Percentiles rank a stretch among this genome's conserved stretches.
Evolutionary conservation across 495 filamentous ascomycete species (phyloP).

Genomic region (Pseudoneurospora amorphoporcata): DNA sequence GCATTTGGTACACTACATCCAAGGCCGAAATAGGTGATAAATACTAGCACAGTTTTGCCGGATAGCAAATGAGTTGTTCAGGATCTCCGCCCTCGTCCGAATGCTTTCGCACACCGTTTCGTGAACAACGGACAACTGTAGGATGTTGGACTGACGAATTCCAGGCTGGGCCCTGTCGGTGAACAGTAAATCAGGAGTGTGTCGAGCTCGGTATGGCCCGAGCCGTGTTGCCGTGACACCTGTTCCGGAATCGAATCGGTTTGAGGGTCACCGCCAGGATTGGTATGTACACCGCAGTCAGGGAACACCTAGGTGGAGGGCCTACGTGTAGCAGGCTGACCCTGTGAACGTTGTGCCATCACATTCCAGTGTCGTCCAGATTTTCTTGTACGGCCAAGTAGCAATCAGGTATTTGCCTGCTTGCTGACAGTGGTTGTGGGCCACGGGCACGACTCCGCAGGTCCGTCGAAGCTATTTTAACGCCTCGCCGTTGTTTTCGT

Average conservation of each 20-base stretch:
- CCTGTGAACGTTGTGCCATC: slow-evolving; percentile 1
- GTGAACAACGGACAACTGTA: not conserved
- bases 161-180: not conserved
- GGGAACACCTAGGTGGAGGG: not conserved
- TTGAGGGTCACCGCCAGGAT: not conserved
- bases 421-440: not conserved
- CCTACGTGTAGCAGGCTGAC: not conserved
- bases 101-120: not conserved
- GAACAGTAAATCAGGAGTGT: not conserved
- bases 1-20: not conserved
- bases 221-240: not conserved
- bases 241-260: not conserved
- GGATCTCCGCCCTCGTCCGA: not conserved
- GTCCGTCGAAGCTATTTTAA: slow-evolving; percentile 1
- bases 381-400: slow-evolving; percentile 8
- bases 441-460: slow-evolving; percentile 5
- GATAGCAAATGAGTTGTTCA: not conserved
- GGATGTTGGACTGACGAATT: not conserved
- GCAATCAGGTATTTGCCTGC: slow-evolving; percentile 2
- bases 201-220: not conserved
- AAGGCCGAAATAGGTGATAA: not conserved
- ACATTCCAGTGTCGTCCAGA: not conserved
- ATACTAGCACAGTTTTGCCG: not conserved
- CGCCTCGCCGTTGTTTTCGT: slow-evolving; percentile 1
- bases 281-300: slow-evolving; percentile 9